phyloP scores from a whole-genome alignment of 257 asterid species.

The Lavandula angustifolia region DNA sequence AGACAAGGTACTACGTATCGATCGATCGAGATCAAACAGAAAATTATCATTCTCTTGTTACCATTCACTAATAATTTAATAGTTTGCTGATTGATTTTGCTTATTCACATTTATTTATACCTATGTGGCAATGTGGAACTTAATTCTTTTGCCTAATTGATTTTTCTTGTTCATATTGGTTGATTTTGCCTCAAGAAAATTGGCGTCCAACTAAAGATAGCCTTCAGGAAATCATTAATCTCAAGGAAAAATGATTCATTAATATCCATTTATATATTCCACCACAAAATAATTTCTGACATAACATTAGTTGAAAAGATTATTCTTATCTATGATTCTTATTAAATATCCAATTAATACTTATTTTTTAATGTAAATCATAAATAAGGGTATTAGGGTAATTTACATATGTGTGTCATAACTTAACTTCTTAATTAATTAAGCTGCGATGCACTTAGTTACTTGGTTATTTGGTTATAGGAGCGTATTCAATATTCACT shows the following conservation, averaged over 20 bases:
- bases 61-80: no score
- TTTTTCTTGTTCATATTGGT: background rate
- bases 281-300: background rate
- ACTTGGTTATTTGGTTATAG: no score
- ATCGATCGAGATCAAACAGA: background rate
- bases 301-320: constrained; percentile 9
- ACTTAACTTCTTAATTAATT: background rate
- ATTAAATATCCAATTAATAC: no score
- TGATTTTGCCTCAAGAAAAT: no score
- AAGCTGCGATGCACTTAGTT: background rate
- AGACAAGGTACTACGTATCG: background rate
- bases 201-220: background rate
- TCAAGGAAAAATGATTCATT: background rate
- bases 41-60: background rate
- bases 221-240: constrained; percentile 15
- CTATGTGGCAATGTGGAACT: background rate
- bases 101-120: background rate
- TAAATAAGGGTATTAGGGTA: no score
- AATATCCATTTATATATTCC: background rate
- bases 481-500: no score
- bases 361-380: no score
- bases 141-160: constrained; percentile 19
- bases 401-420: no score
- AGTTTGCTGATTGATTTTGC: background rate
- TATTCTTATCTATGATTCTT: no score